Percentiles rank a stretch among this genome's conserved stretches.
phyloP scores from a whole-genome alignment of 768 basidiomycete species.

The Vararia minispora region DNA sequence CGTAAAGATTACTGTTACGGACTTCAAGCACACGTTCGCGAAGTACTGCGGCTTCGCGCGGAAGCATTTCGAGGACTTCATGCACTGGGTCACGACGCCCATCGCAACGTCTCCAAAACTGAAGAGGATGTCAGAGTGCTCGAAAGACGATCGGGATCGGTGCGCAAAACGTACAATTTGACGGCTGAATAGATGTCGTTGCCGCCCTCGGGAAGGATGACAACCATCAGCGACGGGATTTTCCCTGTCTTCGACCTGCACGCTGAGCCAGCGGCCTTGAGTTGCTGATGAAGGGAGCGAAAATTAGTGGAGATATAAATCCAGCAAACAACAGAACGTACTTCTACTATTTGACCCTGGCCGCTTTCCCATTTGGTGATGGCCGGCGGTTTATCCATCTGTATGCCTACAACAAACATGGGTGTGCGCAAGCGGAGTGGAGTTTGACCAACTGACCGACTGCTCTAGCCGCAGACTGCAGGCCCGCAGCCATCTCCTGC shows the following conservation, averaged over 20 bases:
- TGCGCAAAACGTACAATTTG: conserved; percentile 51
- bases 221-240: conserved; percentile 49
- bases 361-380: conserved; percentile 45
- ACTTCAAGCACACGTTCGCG: conserved; percentile 77
- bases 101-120: conserved; percentile 67
- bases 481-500: conserved; percentile 41
- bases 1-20: conserved; percentile 15
- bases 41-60: conserved; percentile 67
- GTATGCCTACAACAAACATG: conserved; percentile 42
- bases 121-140: conserved; percentile 2
- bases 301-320: neutral
- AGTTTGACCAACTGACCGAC: conserved; percentile 40
- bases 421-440: neutral
- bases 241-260: conserved; percentile 28
- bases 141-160: neutral
- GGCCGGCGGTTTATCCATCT: conserved; percentile 32
- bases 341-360: conserved; percentile 34
- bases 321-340: neutral
- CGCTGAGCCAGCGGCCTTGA: conserved; percentile 39
- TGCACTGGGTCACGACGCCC: conserved; percentile 72
- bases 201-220: conserved; percentile 61
- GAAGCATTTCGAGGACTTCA: conserved; percentile 56
- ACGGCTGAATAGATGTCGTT: conserved; percentile 69
- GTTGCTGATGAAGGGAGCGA: conserved; percentile 23
- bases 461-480: conserved; percentile 35